phyloP scores from a whole-genome alignment of 1,139 yeast genomes.

The Candida sp. region DNA sequence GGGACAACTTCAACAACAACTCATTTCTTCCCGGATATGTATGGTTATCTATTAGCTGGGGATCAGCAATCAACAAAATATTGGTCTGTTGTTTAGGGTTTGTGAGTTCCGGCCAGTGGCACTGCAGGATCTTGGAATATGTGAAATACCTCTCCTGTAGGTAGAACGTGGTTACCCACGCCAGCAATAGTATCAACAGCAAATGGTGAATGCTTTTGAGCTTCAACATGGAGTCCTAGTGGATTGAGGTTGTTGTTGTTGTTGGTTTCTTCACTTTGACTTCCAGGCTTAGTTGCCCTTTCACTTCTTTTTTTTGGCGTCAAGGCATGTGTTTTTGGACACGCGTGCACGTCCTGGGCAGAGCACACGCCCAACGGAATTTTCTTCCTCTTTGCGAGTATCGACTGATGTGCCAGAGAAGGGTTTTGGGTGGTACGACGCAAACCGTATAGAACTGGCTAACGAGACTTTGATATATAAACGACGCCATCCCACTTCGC shows the following conservation, averaged over 20 bases:
- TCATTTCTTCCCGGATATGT: conserved; percentile 52
- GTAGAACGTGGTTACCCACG: conserved; percentile 37
- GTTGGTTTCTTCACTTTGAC: not conserved
- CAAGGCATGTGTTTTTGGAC: not conserved
- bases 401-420: not conserved
- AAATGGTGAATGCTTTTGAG: conserved; percentile 23
- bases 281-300: not conserved
- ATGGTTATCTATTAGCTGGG: conserved; percentile 50
- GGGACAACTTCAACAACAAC: conserved; percentile 39
- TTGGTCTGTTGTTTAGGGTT: conserved; percentile 14
- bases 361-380: not conserved
- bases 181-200: conserved; percentile 21
- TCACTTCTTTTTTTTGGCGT: not conserved
- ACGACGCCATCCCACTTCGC: too few species aligned
- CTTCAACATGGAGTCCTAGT: conserved; percentile 8
- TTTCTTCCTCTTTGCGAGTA: not conserved
- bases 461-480: too few species aligned
- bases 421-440: not conserved
- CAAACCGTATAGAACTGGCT: too few species aligned
- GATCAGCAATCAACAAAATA: conserved; percentile 48
- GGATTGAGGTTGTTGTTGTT: not conserved
- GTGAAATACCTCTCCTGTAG: conserved; percentile 41
- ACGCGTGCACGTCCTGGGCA: not conserved
- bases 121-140: conserved; percentile 25
- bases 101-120: conserved; percentile 34